Evolutionary conservation across 1,284 basidiomycete genomes (phyloP).

Genomic region (Leccinum griseonigrum): DNA sequence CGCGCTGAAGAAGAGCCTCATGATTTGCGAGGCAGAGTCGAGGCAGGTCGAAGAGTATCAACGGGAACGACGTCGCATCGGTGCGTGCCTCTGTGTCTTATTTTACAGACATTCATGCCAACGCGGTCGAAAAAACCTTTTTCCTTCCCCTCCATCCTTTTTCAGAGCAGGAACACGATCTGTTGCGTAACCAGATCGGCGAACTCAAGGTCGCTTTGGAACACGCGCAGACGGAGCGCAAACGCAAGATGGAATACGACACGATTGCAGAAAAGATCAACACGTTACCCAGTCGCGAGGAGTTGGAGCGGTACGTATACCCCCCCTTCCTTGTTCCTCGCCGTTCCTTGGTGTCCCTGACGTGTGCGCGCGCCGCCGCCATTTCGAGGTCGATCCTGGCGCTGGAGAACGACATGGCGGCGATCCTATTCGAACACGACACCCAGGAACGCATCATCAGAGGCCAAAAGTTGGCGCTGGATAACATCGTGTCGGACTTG

Average conservation of each 20-base stretch:
- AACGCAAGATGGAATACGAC: slow-evolving; percentile 81
- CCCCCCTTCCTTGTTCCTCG: background rate
- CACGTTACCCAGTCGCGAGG: slow-evolving; percentile 68
- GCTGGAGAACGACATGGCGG: slow-evolving; percentile 73
- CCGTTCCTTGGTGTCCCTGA: background rate
- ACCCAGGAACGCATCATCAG: slow-evolving; percentile 63
- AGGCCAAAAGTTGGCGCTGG: slow-evolving; percentile 64
- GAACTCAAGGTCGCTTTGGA: slow-evolving; percentile 72
- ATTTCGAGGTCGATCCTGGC: slow-evolving; percentile 56
- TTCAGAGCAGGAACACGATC: slow-evolving; percentile 66
- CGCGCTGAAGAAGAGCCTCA: slow-evolving; percentile 66
- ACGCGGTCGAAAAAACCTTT: too few relatives aligned
- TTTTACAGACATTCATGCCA: background rate
- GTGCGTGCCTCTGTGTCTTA: slow-evolving; percentile 39
- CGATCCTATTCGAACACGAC: slow-evolving; percentile 72
- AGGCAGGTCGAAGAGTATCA: slow-evolving; percentile 80
- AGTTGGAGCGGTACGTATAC: slow-evolving; percentile 62
- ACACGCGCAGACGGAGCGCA: slow-evolving; percentile 70
- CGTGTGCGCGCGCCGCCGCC: background rate
- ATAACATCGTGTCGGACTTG: slow-evolving; percentile 61
- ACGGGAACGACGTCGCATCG: slow-evolving; percentile 64
- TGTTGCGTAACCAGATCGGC: slow-evolving; percentile 65
- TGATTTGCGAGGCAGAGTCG: slow-evolving; percentile 79
- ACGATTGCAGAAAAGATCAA: slow-evolving; percentile 78
- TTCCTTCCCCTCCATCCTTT: background rate